phyloP scores from a whole-genome alignment of 306 rosid species.

The Cicer cuneatum region DNA sequence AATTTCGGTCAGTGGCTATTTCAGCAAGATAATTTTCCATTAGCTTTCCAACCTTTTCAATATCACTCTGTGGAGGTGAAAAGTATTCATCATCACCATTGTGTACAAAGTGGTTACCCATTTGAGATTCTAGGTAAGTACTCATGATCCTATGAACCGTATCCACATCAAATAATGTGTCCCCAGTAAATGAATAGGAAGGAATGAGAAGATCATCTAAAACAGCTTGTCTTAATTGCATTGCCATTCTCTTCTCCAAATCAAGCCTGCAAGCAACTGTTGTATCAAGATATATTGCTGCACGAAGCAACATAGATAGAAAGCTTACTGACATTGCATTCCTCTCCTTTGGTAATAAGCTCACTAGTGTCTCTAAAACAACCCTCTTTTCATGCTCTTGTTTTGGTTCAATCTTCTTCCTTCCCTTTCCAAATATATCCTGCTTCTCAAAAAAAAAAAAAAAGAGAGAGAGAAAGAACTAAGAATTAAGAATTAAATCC shows the following conservation, averaged over 20 bases:
- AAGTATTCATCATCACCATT: slow-evolving; percentile 58
- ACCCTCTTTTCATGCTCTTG: slow-evolving; percentile 92
- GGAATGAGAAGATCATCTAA: slow-evolving; percentile 94
- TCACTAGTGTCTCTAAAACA: slow-evolving; percentile 83
- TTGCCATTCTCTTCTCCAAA: slow-evolving; percentile 85
- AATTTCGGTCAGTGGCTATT: slow-evolving; percentile 76
- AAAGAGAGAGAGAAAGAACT: not conserved
- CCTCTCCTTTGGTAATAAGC: slow-evolving; percentile 87
- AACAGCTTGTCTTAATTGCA: slow-evolving; percentile 78
- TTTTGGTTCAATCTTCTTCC: slow-evolving; percentile 77
- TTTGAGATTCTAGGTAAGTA: slow-evolving; percentile 67
- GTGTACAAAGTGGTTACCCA: slow-evolving; percentile 47
- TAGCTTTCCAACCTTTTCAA: slow-evolving; percentile 73
- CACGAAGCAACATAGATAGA: slow-evolving; percentile 86
- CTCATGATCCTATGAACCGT: slow-evolving; percentile 74
- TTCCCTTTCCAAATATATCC: slow-evolving; percentile 79
- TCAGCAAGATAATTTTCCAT: slow-evolving; percentile 90
- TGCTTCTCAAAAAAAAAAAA: slow-evolving; percentile 41
- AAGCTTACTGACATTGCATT: slow-evolving; percentile 87
- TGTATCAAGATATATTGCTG: slow-evolving; percentile 81
- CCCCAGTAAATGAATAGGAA: slow-evolving; percentile 76
- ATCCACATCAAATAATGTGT: slow-evolving; percentile 86
- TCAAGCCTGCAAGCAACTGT: slow-evolving; percentile 96
- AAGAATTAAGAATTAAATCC: slow-evolving; percentile 25
- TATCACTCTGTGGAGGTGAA: slow-evolving; percentile 61